These are phyloP conservation scores for Talaromyces proteolyticus DNA, from an alignment of 495 filamentous ascomycete genomes.

Conservation along the genomic window DNA sequence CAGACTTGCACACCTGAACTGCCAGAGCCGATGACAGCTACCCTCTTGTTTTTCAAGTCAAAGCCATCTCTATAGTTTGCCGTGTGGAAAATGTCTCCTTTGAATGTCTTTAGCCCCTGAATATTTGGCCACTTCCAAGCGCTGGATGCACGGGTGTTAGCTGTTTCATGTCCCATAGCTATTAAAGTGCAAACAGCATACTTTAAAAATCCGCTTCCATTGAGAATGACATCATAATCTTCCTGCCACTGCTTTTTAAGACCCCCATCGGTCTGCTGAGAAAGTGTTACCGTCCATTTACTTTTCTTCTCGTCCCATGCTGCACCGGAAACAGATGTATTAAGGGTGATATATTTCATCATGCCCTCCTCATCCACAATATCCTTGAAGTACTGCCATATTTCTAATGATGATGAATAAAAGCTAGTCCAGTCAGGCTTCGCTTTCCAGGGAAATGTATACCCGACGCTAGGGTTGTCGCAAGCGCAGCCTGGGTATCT, in stretches of 20 bases:
- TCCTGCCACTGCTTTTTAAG: conserved; percentile 26
- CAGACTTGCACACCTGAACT: conserved; percentile 45
- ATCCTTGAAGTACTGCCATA: conserved; percentile 38
- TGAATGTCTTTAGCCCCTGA: conserved; percentile 37
- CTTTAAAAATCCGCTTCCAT: conserved; percentile 41
- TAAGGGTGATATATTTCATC: conserved; percentile 15
- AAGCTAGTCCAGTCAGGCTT: conserved; percentile 44
- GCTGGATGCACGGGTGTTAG: conserved; percentile 9
- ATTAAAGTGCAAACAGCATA: not conserved
- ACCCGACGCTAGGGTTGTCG: conserved; percentile 21
- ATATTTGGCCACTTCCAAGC: conserved; percentile 40
- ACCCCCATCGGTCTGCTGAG: conserved; percentile 17
- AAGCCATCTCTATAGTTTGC: conserved; percentile 47
- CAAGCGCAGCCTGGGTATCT: conserved; percentile 51
- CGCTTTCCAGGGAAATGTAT: conserved; percentile 29
- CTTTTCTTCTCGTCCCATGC: conserved; percentile 20
- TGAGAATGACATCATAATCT: conserved; percentile 39
- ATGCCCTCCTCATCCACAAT: conserved; percentile 21
- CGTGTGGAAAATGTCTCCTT: conserved; percentile 48
- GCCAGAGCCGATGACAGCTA: conserved; percentile 50
- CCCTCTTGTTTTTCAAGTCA: conserved; percentile 39
- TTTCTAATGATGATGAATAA: conserved; percentile 42
- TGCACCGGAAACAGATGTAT: conserved; percentile 13
- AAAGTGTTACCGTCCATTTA: conserved; percentile 36
- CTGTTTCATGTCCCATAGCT: too few species aligned